A percentile compares a stretch with the other conserved stretches of the same genome.
phyloP scores from a whole-genome alignment of 129 eudicot genomes.

The Helianthus tuberosus region DNA sequence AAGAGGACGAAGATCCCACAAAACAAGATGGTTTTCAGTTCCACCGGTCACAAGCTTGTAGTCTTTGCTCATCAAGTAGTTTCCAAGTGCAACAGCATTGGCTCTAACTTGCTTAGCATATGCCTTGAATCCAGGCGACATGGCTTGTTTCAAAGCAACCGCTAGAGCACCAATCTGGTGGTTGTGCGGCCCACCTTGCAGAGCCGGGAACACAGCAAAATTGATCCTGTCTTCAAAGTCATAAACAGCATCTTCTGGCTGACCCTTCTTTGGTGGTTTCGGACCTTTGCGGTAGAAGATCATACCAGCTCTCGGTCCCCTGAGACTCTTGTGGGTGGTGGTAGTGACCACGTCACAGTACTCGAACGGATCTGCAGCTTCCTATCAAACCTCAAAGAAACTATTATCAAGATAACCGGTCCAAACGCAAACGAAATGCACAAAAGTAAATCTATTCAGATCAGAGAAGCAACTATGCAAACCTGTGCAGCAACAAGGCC shows the following conservation, averaged over 20 bases:
- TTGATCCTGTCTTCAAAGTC: slow-evolving; percentile 84
- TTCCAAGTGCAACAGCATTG: slow-evolving; percentile 83
- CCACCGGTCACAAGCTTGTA: slow-evolving; percentile 91
- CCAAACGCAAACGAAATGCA: background rate
- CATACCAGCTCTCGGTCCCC: slow-evolving; percentile 97
- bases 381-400: slow-evolving; percentile 34
- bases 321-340: slow-evolving; percentile 88
- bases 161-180: slow-evolving; percentile 93
- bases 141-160: slow-evolving; percentile 78
- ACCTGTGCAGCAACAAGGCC: slow-evolving; percentile 99
- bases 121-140: slow-evolving; percentile 74
- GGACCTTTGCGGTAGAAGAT: slow-evolving; percentile 95
- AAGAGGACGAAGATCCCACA: slow-evolving; percentile 99
- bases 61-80: slow-evolving; percentile 78
- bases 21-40: slow-evolving; percentile 97
- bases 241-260: slow-evolving; percentile 76
- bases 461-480: background rate
- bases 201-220: slow-evolving; percentile 91
- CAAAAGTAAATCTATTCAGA: background rate
- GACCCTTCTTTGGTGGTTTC: slow-evolving; percentile 88
- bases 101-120: slow-evolving; percentile 88
- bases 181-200: slow-evolving; percentile 97
- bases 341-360: slow-evolving; percentile 89
- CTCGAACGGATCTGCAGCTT: slow-evolving; percentile 90
- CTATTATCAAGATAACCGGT: background rate